Evolutionary conservation across 257 asterid species (phyloP), one percentile per base, ranked within the genome.

Genomic region (Petunia axillaris): DNA sequence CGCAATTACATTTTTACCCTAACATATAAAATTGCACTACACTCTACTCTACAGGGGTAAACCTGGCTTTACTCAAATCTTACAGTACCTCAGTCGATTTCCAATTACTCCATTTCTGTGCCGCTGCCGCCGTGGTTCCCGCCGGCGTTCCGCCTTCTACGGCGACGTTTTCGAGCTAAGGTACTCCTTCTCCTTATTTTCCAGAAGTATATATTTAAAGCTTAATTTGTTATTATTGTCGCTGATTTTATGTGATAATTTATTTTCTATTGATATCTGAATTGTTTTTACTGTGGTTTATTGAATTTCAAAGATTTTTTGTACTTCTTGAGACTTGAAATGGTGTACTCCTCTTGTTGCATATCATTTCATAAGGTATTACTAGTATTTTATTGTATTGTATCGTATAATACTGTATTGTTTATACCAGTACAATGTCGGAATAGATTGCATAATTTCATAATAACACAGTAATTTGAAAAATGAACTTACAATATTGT

Each of bases 1-100:
- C 7, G 1, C 7, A 73, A 25, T 73, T 73, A 73, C 78, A 13
- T 48, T 73, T 50, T 6, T 73, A 13, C 78, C 77, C 62, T 36
- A 35, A 36, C 59, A 50, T 50, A 73, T 73, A 5, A 5, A 71
- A 13, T 0, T 35, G 46, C 44, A 50, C 44, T 35, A 25, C 25
- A 25, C 25, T 25, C 25, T 25, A 25, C 25, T 25, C 25, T 25
- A 3, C 4, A 3, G 3, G 77, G 44, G 60, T 71, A 71, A 46
- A 48, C 62, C 35, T 35, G 77, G 78, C 78, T 50, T 50, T 73
- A 35, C 13, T 2, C 62, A 35, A 35, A 73, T 73, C 62, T 50
- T 15, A 35, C 46, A 73, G 78, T 11, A 25, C 35, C 35, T 73
- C 78, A 50, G 78, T 50, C 14, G 78, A 50, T 50, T 35, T 35